phyloP scores from a whole-genome alignment of 2,329 filamentous ascomycete species.

The Penicillium sp. region DNA sequence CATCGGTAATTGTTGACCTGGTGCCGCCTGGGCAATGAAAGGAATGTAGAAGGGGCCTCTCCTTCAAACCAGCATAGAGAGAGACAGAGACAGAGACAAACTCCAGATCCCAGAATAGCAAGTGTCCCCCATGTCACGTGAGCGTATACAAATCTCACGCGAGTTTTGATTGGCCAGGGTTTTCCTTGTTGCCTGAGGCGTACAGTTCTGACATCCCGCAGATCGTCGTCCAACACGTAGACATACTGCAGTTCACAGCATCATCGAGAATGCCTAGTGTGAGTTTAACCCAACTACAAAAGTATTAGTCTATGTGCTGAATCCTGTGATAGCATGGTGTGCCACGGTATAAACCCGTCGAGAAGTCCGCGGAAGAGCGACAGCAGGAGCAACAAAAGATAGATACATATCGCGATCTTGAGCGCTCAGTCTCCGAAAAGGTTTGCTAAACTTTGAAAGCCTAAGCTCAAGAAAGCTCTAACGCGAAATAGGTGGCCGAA shows the following conservation, averaged over 20 bases:
- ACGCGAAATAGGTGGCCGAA: slow-evolving; percentile 36
- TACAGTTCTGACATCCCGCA: neutral
- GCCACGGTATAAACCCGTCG: slow-evolving; percentile 63
- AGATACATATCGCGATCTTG: slow-evolving; percentile 70
- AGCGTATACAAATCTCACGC: neutral
- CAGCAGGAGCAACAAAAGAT: slow-evolving; percentile 75
- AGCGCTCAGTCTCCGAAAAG: slow-evolving; percentile 66
- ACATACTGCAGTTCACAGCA: neutral
- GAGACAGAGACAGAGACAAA: slow-evolving; percentile 1
- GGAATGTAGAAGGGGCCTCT: slow-evolving; percentile 16
- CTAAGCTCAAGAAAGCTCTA: slow-evolving; percentile 6
- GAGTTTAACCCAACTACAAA: neutral
- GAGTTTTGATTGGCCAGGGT: neutral
- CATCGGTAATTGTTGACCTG: slow-evolving; percentile 1
- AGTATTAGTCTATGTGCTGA: slow-evolving; percentile 21
- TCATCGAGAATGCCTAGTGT: slow-evolving; percentile 7
- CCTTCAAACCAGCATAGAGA: slow-evolving; percentile 1
- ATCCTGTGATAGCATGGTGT: slow-evolving; percentile 71
- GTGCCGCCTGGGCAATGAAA: slow-evolving; percentile 10
- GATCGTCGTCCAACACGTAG: neutral
- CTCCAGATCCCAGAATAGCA: slow-evolving; percentile 6
- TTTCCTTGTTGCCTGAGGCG: neutral
- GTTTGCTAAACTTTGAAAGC: slow-evolving; percentile 47
- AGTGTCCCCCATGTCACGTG: slow-evolving; percentile 12
- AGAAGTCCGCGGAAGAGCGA: slow-evolving; percentile 69